Evolutionary conservation across 2,329 filamentous ascomycete genomes (phyloP).

Genomic region (Aspergillus hortae): DNA sequence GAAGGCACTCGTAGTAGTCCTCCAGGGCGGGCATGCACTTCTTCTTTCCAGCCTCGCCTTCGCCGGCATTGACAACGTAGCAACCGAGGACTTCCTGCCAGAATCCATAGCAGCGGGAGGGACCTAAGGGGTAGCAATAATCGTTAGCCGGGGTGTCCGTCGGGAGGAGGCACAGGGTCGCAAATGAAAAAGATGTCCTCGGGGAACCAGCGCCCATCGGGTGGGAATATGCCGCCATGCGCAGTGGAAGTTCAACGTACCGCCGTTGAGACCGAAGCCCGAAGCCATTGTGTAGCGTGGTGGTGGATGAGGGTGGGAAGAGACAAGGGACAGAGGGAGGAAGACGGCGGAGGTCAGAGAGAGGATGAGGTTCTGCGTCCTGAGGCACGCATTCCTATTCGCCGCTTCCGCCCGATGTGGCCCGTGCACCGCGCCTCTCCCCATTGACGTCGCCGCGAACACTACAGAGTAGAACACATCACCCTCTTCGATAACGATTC

Average conservation of each 20-base stretch:
- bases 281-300: constrained; percentile 44
- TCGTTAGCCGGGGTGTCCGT: constrained; percentile 21
- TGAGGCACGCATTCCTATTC: constrained; percentile 14
- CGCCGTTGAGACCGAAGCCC: constrained; percentile 53
- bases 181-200: constrained; percentile 7
- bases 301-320: constrained; percentile 18
- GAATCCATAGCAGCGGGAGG: constrained; percentile 91
- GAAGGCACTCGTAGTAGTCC: constrained; percentile 98
- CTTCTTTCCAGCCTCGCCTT: constrained; percentile 77
- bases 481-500: constrained; percentile 14
- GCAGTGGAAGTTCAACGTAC: constrained; percentile 33
- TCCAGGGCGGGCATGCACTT: constrained; percentile 84
- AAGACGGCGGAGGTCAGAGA: constrained; percentile 19
- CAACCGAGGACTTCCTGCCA: constrained; percentile 99
- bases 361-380: constrained; percentile 27
- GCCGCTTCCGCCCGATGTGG: constrained; percentile 21
- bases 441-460: constrained; percentile 11
- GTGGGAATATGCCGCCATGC: constrained; percentile 1
- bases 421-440: constrained; percentile 13
- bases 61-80: constrained; percentile 88
- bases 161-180: constrained; percentile 11
- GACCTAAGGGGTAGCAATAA: constrained; percentile 45
- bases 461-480: constrained; percentile 21
- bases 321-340: constrained; percentile 9
- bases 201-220: constrained; percentile 11